Base-by-base conservation (phyloP, 1,284 basidiomycete species). In the Leccinum idahoense region DNA sequence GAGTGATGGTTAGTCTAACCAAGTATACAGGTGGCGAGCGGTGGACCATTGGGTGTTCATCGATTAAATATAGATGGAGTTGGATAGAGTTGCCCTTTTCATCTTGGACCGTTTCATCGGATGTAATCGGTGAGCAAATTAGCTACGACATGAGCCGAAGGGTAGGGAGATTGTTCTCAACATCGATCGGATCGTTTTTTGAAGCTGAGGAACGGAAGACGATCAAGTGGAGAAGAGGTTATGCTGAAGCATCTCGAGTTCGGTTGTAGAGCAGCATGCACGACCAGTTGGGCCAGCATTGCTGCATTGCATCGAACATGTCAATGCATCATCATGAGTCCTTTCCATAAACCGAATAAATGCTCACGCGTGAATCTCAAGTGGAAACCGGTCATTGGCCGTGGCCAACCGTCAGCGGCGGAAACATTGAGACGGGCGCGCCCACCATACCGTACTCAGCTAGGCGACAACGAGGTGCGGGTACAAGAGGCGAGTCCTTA, bases 301-400 rank as follows among this genome's bases (percentile, higher is more conserved):
- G 4, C 11, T 37, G 14, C 7, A 7, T 20, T 35, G 12, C 18
- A 37, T 37, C 15, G 51, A 54, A 29, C 8, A 49, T 49, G 46
- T 18, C 44, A 46, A 46, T 46, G 3, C 44, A 46, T 46, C 15
- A 41, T 41, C 44, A 46, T 46, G n/a, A n/a, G 10, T 18, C 44
- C 51, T 53, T 53, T 53, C 20, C 51, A 53, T 53, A 15, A 51
- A 51, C 18, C 49, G 10, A 11, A 51, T 8, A 56, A 37, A 5
- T 10, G 32, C 55, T 57, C 55, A 57, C 32, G 7, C 58, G 54
- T 72, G 74, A n/a, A 69, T 14, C 6, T 69, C 71, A 70, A 75
- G 3, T n/a, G 18, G n/a, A 51, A 68, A 5, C 74, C 73, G 14
- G 67, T 35, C 32, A 35, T 1, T 10, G 32, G 32, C 69, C 44